A percentile compares a stretch with the other conserved stretches of the same genome.
These are phyloP conservation scores for Mucor velutinosus DNA, from an alignment of 371 early-diverging fungal species.

Conservation along the genomic window DNA sequence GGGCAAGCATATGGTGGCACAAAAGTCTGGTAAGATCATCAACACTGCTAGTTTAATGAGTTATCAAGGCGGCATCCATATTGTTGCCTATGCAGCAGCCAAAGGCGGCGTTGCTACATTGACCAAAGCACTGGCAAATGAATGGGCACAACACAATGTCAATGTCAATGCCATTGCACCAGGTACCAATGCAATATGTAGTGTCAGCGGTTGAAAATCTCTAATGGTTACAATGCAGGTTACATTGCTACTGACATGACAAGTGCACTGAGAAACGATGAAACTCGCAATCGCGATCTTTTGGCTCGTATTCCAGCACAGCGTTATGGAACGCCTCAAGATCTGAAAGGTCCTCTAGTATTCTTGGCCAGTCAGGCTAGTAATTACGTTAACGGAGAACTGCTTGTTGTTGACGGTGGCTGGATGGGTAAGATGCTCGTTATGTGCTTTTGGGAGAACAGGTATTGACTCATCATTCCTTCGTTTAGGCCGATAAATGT, in stretches of 20 bases:
- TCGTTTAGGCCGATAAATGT: not conserved
- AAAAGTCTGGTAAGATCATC: slow-evolving; percentile 32
- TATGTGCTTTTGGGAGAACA: not conserved
- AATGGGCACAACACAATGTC: slow-evolving; percentile 30
- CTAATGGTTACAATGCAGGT: slow-evolving; percentile 29
- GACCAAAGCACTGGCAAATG: slow-evolving; percentile 14
- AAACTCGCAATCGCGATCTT: slow-evolving; percentile 24
- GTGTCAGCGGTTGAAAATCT: not conserved
- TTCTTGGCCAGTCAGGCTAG: slow-evolving; percentile 46
- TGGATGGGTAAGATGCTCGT: slow-evolving; percentile 28
- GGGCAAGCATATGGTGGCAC: slow-evolving; percentile 27
- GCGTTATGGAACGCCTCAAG: slow-evolving; percentile 52
- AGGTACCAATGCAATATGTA: slow-evolving; percentile 14
- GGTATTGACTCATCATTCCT: not conserved
- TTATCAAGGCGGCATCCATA: slow-evolving; percentile 32
- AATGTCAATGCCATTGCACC: slow-evolving; percentile 62
- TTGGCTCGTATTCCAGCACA: slow-evolving; percentile 45
- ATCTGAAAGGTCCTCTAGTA: slow-evolving; percentile 49
- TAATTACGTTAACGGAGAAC: slow-evolving; percentile 52
- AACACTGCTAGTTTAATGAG: slow-evolving; percentile 35
- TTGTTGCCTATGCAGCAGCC: slow-evolving; percentile 23
- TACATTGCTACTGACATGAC: slow-evolving; percentile 61
- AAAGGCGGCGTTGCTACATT: slow-evolving; percentile 14
- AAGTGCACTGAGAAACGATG: slow-evolving; percentile 29
- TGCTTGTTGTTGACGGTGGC: slow-evolving; percentile 55